Evolutionary conservation across 257 asterid species (phyloP).

Genomic region (Lithospermum erythrorhizon): DNA sequence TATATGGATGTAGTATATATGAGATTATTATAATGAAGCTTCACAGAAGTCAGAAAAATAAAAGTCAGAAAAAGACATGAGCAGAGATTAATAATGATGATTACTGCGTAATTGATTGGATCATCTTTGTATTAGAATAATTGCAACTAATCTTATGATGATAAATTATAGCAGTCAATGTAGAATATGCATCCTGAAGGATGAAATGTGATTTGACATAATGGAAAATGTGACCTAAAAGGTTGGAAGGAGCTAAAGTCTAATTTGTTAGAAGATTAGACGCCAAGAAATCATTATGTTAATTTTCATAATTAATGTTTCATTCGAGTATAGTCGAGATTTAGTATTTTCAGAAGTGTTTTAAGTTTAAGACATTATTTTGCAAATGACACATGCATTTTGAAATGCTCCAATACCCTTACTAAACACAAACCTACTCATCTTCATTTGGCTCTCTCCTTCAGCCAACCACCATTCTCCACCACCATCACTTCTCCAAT

Average conservation of each 20-base stretch:
- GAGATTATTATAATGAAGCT: slow-evolving; percentile 34
- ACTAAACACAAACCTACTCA: no score
- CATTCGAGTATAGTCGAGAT: no score
- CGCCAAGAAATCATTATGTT: no score
- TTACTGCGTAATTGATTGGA: slow-evolving; percentile 1
- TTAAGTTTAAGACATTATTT: no score
- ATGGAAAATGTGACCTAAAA: background rate
- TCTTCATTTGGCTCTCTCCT: no score
- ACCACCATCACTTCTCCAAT: no score
- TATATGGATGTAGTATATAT: slow-evolving; percentile 11
- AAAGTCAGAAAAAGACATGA: background rate
- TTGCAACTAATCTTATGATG: background rate
- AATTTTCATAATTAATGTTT: no score
- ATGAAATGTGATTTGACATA: background rate
- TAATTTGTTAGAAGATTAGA: background rate
- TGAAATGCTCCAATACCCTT: no score
- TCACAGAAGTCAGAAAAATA: slow-evolving; percentile 1
- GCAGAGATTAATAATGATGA: background rate
- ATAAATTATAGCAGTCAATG: background rate
- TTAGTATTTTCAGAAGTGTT: no score
- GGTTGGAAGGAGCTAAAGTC: background rate
- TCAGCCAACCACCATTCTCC: no score
- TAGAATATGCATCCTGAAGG: background rate
- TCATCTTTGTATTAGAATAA: background rate
- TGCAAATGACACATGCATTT: no score